A percentile compares a stretch with the other conserved stretches of the same genome.
phyloP scores from a whole-genome alignment of 129 eudicot species.

The Saussurea involucrata region DNA sequence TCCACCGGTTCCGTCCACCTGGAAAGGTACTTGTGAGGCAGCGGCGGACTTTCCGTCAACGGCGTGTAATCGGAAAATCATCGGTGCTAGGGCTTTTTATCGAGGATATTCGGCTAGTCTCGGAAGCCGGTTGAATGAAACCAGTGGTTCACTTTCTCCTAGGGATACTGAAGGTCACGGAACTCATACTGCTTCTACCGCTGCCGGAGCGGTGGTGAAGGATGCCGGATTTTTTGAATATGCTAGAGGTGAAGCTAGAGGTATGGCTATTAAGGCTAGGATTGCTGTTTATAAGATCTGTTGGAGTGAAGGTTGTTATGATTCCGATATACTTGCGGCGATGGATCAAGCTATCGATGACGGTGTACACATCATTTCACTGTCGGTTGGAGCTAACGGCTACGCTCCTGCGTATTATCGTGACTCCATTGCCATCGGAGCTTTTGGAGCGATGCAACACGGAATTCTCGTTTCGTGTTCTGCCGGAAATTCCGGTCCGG shows the following conservation, averaged over 20 bases:
- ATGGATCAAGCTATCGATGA: constrained; percentile 80
- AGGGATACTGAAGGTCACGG: constrained; percentile 98
- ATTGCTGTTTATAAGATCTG: constrained; percentile 96
- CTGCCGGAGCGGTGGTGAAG: constrained; percentile 74
- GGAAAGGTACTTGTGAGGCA: constrained; percentile 79
- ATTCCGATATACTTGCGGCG: constrained; percentile 92
- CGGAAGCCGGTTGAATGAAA: constrained; percentile 18
- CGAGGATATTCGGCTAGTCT: constrained; percentile 47
- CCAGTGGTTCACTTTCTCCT: constrained; percentile 46
- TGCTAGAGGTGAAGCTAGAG: constrained; percentile 89
- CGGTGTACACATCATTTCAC: constrained; percentile 79
- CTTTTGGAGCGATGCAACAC: constrained; percentile 63
- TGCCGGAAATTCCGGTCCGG: constrained; percentile 95
- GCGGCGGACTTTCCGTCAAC: constrained; percentile 49
- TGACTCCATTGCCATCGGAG: constrained; percentile 91
- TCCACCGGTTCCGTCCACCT: constrained; percentile 57
- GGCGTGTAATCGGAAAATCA: constrained; percentile 69
- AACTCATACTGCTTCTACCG: constrained; percentile 92
- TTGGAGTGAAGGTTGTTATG: constrained; percentile 80
- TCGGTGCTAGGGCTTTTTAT: constrained; percentile 79
- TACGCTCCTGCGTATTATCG: constrained; percentile 66
- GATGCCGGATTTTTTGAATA: constrained; percentile 62
- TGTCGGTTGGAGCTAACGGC: constrained; percentile 80
- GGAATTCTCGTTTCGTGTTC: constrained; percentile 84
- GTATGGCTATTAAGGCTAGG: constrained; percentile 92